These are phyloP conservation scores for Albifimbria verrucaria DNA, from an alignment of 2,329 filamentous ascomycete genomes.

Conservation along the genomic window DNA sequence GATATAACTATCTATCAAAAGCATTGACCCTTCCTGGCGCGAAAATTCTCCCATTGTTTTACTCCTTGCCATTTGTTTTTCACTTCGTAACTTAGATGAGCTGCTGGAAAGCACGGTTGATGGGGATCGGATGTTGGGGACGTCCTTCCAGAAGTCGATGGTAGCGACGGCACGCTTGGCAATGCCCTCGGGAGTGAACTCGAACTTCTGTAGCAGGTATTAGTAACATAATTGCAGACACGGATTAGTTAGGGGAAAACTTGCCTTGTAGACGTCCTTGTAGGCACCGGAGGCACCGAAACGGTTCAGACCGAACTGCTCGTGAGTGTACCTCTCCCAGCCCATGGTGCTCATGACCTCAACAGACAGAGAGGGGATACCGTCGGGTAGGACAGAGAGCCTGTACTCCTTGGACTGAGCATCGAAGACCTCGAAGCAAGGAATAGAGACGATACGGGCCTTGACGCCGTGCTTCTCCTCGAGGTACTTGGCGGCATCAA, in stretches of 20 bases:
- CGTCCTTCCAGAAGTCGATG: constrained; percentile 95
- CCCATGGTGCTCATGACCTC: constrained; percentile 97
- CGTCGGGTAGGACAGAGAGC: constrained; percentile 87
- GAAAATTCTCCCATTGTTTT: constrained; percentile 16
- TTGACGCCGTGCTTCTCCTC: constrained; percentile 83
- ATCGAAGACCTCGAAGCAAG: constrained; percentile 97
- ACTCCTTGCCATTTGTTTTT: constrained; percentile 12
- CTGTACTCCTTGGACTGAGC: constrained; percentile 91
- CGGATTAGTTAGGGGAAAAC: constrained; percentile 21
- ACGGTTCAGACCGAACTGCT: constrained; percentile 99
- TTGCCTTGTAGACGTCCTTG: constrained; percentile 93
- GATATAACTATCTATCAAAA: neutral
- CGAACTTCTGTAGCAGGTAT: constrained; percentile 75
- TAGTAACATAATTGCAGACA: constrained; percentile 22
- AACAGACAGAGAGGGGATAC: constrained; percentile 87
- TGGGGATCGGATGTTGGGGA: constrained; percentile 86
- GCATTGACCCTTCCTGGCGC: constrained; percentile 9
- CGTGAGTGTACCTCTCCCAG: constrained; percentile 98
- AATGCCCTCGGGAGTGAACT: constrained; percentile 97
- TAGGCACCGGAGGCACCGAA: constrained; percentile 97
- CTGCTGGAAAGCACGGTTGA: constrained; percentile 98
- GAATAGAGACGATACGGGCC: constrained; percentile 90
- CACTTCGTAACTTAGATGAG: constrained; percentile 64
- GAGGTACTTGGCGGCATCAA: constrained; percentile 89
- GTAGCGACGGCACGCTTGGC: constrained; percentile 91